Evolutionary conservation across 805 yeast genomes (phyloP).

Genomic region (Candida qinlingensis): DNA sequence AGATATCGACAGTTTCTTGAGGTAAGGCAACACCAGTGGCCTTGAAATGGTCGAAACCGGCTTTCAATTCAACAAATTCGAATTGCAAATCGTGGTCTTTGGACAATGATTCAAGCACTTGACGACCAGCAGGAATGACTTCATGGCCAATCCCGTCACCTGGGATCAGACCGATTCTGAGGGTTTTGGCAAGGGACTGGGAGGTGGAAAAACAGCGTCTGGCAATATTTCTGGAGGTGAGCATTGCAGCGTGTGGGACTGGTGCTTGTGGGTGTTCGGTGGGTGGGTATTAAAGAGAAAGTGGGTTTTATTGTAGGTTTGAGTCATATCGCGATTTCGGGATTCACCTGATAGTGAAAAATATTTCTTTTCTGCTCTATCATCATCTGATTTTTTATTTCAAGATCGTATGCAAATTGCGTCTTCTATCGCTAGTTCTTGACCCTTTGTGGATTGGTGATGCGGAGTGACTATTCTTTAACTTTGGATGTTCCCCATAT

Average conservation of each 20-base stretch:
- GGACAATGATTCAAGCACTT: constrained; percentile 78
- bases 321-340: no score
- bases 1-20: constrained; percentile 76
- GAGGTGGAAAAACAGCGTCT: constrained; percentile 32
- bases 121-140: constrained; percentile 95
- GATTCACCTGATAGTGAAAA: no score
- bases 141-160: constrained; percentile 99
- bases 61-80: constrained; percentile 82
- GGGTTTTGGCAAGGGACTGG: constrained; percentile 32
- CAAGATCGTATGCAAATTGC: no score
- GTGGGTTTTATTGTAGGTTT: neutral
- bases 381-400: no score
- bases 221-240: constrained; percentile 3
- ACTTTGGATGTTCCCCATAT: no score
- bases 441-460: no score
- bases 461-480: no score
- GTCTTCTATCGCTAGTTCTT: no score
- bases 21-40: constrained; percentile 96
- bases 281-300: neutral
- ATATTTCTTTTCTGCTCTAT: no score
- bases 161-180: constrained; percentile 75
- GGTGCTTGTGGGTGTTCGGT: neutral
- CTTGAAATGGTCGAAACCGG: constrained; percentile 92
- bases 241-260: neutral
- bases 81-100: constrained; percentile 71